Percentiles rank a stretch among this genome's conserved stretches.
phyloP scores from a whole-genome alignment of 1,284 basidiomycete genomes.

The Meira miltonrushii region DNA sequence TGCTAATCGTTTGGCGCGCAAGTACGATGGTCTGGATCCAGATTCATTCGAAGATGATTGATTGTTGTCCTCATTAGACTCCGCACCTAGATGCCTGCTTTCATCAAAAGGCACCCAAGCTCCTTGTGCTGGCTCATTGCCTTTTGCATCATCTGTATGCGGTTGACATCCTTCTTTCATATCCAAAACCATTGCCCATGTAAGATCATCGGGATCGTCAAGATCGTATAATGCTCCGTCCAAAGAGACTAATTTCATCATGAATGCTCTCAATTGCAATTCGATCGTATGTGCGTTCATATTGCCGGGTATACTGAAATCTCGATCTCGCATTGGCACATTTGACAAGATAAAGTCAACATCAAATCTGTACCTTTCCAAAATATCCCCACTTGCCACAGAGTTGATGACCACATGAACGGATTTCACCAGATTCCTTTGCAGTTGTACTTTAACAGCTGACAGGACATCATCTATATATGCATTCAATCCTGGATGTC shows the following conservation, averaged over 20 bases:
- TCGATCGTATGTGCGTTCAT: conserved; percentile 10
- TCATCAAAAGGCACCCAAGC: conserved; percentile 12
- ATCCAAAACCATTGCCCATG: conserved; percentile 9
- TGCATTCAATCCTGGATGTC: conserved; percentile 9
- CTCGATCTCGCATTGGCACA: conserved; percentile 6
- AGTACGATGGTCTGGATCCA: neutral
- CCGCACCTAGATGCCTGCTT: neutral
- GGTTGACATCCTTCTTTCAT: conserved; percentile 5
- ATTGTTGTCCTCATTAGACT: neutral
- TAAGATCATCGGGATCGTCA: conserved; percentile 10
- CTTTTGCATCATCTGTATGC: conserved; percentile 10
- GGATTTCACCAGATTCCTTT: neutral
- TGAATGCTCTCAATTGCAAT: conserved; percentile 11
- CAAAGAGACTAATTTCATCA: conserved; percentile 11
- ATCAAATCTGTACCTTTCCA: conserved; percentile 13
- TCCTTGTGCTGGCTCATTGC: conserved; percentile 11
- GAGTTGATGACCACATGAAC: conserved; percentile 5
- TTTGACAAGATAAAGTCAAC: neutral
- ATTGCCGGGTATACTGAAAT: conserved; percentile 14
- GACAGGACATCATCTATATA: conserved; percentile 10
- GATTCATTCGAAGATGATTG: neutral
- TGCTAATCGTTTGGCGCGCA: conserved; percentile 3
- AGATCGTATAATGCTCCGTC: conserved; percentile 11
- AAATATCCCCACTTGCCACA: neutral
- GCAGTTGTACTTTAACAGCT: conserved; percentile 5